Conservation (phyloP, 345 rosid genomes). For the Camelina sativa region DNA sequence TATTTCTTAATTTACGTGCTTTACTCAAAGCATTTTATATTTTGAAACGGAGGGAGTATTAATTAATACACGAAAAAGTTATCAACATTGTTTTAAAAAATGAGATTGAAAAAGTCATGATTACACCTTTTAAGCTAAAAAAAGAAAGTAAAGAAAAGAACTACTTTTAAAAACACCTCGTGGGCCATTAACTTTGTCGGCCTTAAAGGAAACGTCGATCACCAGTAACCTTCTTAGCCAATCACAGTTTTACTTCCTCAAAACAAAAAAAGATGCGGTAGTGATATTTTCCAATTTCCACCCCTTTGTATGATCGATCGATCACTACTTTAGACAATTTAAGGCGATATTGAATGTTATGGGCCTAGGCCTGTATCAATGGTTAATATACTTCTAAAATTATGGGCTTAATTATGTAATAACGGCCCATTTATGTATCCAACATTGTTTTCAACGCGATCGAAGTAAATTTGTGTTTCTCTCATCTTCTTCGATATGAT, state of each 20-base stretch:
- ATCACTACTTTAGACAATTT: neutral
- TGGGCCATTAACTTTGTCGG: conserved; percentile 41
- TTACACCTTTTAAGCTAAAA: conserved; percentile 24
- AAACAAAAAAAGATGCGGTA: neutral
- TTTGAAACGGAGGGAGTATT: too few relatives aligned
- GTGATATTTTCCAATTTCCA: neutral
- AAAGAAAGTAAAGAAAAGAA: neutral
- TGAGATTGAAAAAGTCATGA: neutral
- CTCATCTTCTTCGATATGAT: conserved; percentile 6
- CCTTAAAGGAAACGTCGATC: conserved; percentile 32
- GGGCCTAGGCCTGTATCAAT: conserved; percentile 7
- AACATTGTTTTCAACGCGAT: neutral
- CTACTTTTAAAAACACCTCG: conserved; percentile 26
- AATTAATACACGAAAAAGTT: neutral
- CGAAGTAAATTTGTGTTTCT: neutral
- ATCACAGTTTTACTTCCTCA: conserved; percentile 3
- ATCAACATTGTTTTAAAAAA: neutral
- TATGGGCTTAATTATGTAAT: neutral
- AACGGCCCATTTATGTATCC: conserved; percentile 17
- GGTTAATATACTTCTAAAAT: neutral
- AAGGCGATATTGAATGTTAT: neutral
- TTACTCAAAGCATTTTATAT: too few relatives aligned
- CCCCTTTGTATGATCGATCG: neutral
- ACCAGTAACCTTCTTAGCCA: conserved; percentile 25
- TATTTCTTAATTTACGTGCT: too few relatives aligned